Evolutionary conservation across 2,329 filamentous ascomycete genomes (phyloP).

Genomic region (Scorias spongiosa): DNA sequence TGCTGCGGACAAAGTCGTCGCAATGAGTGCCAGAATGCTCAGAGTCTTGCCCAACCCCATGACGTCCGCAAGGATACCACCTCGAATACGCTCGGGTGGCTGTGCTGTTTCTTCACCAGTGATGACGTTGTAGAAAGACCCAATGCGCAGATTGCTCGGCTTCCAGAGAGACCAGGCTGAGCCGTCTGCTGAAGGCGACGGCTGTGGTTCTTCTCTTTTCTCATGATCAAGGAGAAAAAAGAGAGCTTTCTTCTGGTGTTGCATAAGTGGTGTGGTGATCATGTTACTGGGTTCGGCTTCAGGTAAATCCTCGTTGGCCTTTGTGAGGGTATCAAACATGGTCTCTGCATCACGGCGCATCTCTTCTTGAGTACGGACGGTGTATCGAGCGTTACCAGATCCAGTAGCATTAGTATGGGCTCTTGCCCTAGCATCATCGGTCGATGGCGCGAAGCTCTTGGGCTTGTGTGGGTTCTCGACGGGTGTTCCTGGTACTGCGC

Average conservation of each 20-base stretch:
- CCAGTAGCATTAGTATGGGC: background rate
- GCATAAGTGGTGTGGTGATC: constrained; percentile 51
- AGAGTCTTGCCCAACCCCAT: constrained; percentile 43
- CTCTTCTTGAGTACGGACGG: constrained; percentile 62
- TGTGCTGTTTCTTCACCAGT: constrained; percentile 44
- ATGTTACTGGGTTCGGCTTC: constrained; percentile 53
- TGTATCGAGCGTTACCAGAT: constrained; percentile 10
- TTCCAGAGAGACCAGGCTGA: constrained; percentile 64
- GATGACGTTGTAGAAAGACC: constrained; percentile 67
- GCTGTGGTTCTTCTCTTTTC: constrained; percentile 19
- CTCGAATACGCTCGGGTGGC: constrained; percentile 23
- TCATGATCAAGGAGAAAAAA: constrained; percentile 76
- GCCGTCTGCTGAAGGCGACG: constrained; percentile 34
- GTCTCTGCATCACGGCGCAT: constrained; percentile 69
- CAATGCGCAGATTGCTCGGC: constrained; percentile 38
- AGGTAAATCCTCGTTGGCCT: constrained; percentile 54
- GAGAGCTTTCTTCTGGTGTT: constrained; percentile 81
- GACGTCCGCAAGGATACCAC: constrained; percentile 35
- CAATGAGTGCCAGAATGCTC: constrained; percentile 67
- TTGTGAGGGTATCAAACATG: constrained; percentile 74
- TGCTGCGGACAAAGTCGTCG: constrained; percentile 49
- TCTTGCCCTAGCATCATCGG: background rate
- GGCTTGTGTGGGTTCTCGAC: constrained; percentile 62
- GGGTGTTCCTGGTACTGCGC: constrained; percentile 41
- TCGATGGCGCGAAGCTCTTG: constrained; percentile 20